Percentiles rank a stretch among this genome's conserved stretches.
These are phyloP conservation scores for Azolla pinnata DNA, from an alignment of 75 land plant species.

Conservation along the genomic window DNA sequence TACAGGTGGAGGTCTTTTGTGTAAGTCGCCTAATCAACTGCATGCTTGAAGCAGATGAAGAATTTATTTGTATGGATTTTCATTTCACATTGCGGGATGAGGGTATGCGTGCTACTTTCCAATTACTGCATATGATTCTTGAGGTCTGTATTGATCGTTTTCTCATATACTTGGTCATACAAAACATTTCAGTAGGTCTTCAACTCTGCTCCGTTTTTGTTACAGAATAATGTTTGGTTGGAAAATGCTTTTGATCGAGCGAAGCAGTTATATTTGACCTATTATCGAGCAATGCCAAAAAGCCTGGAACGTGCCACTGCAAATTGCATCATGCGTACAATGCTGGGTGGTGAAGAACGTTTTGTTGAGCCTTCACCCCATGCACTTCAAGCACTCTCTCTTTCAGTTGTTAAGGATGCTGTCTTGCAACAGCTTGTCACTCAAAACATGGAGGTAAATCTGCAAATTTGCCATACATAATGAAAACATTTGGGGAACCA, in stretches of 20 bases:
- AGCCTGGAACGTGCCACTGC: conserved; percentile 98
- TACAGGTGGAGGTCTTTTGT: conserved; percentile 95
- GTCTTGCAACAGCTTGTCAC: conserved; percentile 87
- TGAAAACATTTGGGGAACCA: not conserved
- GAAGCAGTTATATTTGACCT: conserved; percentile 77
- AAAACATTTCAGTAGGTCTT: not conserved
- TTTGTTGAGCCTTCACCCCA: conserved; percentile 94
- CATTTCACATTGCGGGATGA: conserved; percentile 90
- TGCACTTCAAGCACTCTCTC: conserved; percentile 59
- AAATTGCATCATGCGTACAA: conserved; percentile 82
- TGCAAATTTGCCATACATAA: not conserved
- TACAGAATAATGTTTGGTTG: conserved; percentile 94
- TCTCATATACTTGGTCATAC: not conserved
- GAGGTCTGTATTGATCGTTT: conserved; percentile 40
- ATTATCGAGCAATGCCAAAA: conserved; percentile 93
- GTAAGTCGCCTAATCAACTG: conserved; percentile 94
- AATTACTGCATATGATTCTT: conserved; percentile 94
- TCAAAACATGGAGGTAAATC: conserved; percentile 87
- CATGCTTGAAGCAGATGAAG: conserved; percentile 93
- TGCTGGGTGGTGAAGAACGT: conserved; percentile 89
- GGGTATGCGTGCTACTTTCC: conserved; percentile 99
- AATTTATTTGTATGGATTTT: conserved; percentile 90
- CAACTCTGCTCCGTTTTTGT: not conserved
- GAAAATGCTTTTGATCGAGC: conserved; percentile 99
- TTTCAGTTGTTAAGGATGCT: conserved; percentile 73